Conservation (phyloP, 2,329 filamentous ascomycete species). For the Fusarium verticillioides region DNA sequence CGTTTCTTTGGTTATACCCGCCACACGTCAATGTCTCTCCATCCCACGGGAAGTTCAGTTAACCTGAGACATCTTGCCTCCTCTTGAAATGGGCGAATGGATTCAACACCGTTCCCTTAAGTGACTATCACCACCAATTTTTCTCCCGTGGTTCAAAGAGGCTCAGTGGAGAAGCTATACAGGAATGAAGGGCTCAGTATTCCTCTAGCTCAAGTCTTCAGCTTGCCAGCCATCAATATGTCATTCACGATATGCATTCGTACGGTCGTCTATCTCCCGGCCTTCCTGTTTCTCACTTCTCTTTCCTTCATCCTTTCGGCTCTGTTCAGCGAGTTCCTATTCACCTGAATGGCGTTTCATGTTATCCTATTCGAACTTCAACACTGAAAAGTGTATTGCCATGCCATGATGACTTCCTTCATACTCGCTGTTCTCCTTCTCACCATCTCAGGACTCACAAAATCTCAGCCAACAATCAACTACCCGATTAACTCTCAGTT, state of each 20-base stretch:
- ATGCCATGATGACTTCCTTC: slow-evolving; percentile 47
- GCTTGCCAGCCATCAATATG: slow-evolving; percentile 48
- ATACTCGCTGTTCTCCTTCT: slow-evolving; percentile 43
- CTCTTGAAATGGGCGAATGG: slow-evolving; percentile 41
- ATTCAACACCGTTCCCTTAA: slow-evolving; percentile 21
- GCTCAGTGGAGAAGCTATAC: slow-evolving; percentile 36
- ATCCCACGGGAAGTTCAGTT: slow-evolving; percentile 3
- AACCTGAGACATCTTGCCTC: slow-evolving; percentile 50
- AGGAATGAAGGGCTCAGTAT: slow-evolving; percentile 55
- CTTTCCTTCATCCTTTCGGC: slow-evolving; percentile 26
- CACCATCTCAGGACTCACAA: slow-evolving; percentile 46
- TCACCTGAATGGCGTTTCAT: slow-evolving; percentile 36
- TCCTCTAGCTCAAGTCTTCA: slow-evolving; percentile 23
- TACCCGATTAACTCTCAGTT: slow-evolving; percentile 89
- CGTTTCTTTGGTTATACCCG: slow-evolving; percentile 21
- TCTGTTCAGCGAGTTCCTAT: slow-evolving; percentile 13
- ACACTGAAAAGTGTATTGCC: slow-evolving; percentile 35
- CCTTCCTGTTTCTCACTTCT: slow-evolving; percentile 21
- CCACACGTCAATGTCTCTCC: slow-evolving; percentile 23
- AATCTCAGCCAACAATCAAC: slow-evolving; percentile 56
- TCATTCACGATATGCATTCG: slow-evolving; percentile 37
- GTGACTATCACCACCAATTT: slow-evolving; percentile 17
- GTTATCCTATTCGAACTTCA: slow-evolving; percentile 28
- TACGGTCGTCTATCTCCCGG: slow-evolving; percentile 21
- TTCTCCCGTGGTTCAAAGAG: slow-evolving; percentile 37